phyloP scores from a whole-genome alignment of 163 green algal species.

The Chlamydomonas reinhardtii region DNA sequence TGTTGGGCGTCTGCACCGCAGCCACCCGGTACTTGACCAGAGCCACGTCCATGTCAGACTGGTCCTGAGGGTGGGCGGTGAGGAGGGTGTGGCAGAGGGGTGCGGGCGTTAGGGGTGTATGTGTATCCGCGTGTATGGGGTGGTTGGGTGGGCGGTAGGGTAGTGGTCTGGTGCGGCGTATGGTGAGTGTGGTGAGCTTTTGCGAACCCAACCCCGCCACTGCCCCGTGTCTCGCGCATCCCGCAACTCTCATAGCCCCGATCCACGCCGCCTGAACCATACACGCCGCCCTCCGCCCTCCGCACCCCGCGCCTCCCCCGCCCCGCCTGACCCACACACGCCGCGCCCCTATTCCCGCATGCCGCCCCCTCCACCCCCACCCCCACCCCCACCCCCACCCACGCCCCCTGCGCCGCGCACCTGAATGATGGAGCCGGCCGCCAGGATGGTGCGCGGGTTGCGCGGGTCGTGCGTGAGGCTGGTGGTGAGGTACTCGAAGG shows the following conservation, averaged over 20 bases:
- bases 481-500: constrained; percentile 81
- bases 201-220: no score
- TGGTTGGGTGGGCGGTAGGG: neutral
- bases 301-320: no score
- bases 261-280: no score
- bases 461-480: constrained; percentile 76
- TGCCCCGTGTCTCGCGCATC: no score
- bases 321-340: no score
- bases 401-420: constrained; percentile 13
- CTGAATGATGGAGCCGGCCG: constrained; percentile 85
- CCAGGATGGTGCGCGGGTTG: constrained; percentile 83
- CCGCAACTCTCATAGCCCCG: no score
- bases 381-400: no score
- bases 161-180: neutral
- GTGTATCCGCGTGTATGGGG: no score
- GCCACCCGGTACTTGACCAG: constrained; percentile 88
- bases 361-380: no score
- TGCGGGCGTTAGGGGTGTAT: no score
- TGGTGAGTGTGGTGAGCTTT: neutral
- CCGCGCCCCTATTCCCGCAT: no score
- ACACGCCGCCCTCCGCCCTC: no score
- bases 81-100: neutral
- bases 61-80: constrained; percentile 66
- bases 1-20: constrained; percentile 79
- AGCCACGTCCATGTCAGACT: constrained; percentile 83